A percentile compares a stretch with the other conserved stretches of the same genome.
Conservation (phyloP, 495 filamentous ascomycete genomes). For the Cryomyces antarcticus region DNA sequence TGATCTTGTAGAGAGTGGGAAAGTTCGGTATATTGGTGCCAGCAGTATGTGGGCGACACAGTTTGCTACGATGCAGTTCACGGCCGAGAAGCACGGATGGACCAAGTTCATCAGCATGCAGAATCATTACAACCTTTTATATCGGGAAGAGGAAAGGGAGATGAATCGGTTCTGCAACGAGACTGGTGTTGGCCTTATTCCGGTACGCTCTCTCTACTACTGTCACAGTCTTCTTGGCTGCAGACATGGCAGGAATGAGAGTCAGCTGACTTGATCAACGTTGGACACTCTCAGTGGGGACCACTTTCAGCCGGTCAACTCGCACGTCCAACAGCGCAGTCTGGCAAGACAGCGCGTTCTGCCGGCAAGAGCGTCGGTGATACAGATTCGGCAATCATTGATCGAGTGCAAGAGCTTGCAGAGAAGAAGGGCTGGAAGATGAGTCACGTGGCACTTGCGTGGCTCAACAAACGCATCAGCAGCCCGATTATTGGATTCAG, state of each 20-base stretch:
- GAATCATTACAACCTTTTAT: conserved; percentile 50
- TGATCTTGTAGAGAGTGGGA: conserved; percentile 42
- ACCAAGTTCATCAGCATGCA: conserved; percentile 63
- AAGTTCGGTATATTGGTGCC: conserved; percentile 50
- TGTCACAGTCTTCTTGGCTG: background rate
- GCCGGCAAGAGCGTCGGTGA: background rate
- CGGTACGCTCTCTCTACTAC: conserved; percentile 8
- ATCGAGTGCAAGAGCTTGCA: conserved; percentile 6
- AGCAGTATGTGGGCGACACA: conserved; percentile 47
- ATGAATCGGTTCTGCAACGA: conserved; percentile 31
- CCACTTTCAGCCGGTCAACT: conserved; percentile 7
- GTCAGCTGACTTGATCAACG: too few relatives aligned
- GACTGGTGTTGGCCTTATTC: conserved; percentile 27
- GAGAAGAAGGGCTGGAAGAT: conserved; percentile 6
- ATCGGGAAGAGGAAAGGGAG: conserved; percentile 60
- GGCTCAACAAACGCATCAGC: conserved; percentile 1
- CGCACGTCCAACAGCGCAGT: conserved; percentile 4
- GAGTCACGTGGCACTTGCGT: conserved; percentile 4
- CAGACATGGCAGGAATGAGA: too few relatives aligned
- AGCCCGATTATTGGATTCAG: background rate
- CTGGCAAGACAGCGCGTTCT: background rate
- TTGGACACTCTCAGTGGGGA: background rate
- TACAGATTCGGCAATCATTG: conserved; percentile 2
- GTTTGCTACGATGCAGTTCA: conserved; percentile 41
- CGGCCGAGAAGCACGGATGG: conserved; percentile 37